Conservation (phyloP, 306 rosid genomes). For the Canavalia ensiformis region DNA sequence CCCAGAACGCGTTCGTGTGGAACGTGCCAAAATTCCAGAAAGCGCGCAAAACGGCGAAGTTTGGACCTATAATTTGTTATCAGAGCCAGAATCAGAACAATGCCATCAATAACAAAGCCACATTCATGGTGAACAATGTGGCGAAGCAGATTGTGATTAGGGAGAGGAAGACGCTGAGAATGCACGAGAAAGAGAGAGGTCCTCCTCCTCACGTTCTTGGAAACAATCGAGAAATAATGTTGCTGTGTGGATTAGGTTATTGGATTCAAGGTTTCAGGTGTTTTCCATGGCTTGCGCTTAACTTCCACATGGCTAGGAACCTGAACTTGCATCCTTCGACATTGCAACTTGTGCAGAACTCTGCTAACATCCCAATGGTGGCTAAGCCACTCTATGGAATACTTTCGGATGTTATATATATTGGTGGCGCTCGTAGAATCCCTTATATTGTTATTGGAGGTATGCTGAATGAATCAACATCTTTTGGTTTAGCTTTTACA, state of each 20-base stretch:
- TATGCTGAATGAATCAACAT: slow-evolving; percentile 11
- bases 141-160: slow-evolving; percentile 33
- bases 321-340: slow-evolving; percentile 72
- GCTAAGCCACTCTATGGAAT: slow-evolving; percentile 91
- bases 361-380: slow-evolving; percentile 86
- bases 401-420: slow-evolving; percentile 77
- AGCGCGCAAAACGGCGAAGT: slow-evolving; percentile 22
- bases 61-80: slow-evolving; percentile 47
- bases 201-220: slow-evolving; percentile 35
- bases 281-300: slow-evolving; percentile 92
- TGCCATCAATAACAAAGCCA: slow-evolving; percentile 34
- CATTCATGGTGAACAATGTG: slow-evolving; percentile 38
- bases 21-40: slow-evolving; percentile 37
- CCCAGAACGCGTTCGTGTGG: slow-evolving; percentile 43
- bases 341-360: slow-evolving; percentile 82
- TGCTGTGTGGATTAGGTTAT: slow-evolving; percentile 86
- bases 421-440: slow-evolving; percentile 81
- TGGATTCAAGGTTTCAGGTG: slow-evolving; percentile 94
- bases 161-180: slow-evolving; percentile 29
- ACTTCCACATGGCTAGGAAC: slow-evolving; percentile 77
- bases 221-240: slow-evolving; percentile 53
- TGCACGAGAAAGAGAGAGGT: slow-evolving; percentile 46
- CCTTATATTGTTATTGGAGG: slow-evolving; percentile 90
- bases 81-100: slow-evolving; percentile 46
- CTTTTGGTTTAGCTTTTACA: too few species aligned